Evolutionary conservation across 495 filamentous ascomycete species (phyloP), one percentile per base, ranked within the genome.

Genomic region (Immersiella caudata): DNA sequence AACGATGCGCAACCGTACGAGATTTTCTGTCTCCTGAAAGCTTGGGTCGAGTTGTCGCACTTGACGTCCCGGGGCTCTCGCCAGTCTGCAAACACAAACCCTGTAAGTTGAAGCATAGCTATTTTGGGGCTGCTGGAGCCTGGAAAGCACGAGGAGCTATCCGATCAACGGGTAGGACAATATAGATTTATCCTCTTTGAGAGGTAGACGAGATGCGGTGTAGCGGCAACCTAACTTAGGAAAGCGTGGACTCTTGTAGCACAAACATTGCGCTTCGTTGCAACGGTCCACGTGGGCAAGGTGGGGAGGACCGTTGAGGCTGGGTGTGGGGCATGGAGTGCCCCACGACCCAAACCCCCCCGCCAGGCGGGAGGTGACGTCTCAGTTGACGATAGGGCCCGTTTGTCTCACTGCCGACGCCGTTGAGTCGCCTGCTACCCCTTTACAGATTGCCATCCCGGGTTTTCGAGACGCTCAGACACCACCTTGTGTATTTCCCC

Each of bases 161-260:
- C 40, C 40, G 40, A 46, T 46, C 40, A 46, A 18, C 40, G 40
- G 40, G 11, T 18, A 18, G 14, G 16, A 46, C 14, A 46, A 18
- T 14, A 46, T 46, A 46, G 16, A 46, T 46, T 18, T 46, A 12
- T 12, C 40, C 40, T 18, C 2, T 2, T 14, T 2, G 40, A 46
- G 40, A 46, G 40, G 16, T 46, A 14, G 40, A 46, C 11, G 40
- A 46, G 16, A 46, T 18, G 40, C 40, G 16, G 40, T 18, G 40
- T 18, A 46, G 40, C 40, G 2, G 14, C 40, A 46, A 46, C 6
- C 40, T n/a, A n/a, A n/a, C n/a, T n/a, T n/a, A 14, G 11, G 16
- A 46, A 46, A 46, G 40, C 40, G 40, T 46, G 40, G 40, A 14
- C 40, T 6, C 21, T 64, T 64, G 62, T 64, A 4, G 33, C 21